Conservation (phyloP, 768 basidiomycete species). For the Leccinum sublutescens region DNA sequence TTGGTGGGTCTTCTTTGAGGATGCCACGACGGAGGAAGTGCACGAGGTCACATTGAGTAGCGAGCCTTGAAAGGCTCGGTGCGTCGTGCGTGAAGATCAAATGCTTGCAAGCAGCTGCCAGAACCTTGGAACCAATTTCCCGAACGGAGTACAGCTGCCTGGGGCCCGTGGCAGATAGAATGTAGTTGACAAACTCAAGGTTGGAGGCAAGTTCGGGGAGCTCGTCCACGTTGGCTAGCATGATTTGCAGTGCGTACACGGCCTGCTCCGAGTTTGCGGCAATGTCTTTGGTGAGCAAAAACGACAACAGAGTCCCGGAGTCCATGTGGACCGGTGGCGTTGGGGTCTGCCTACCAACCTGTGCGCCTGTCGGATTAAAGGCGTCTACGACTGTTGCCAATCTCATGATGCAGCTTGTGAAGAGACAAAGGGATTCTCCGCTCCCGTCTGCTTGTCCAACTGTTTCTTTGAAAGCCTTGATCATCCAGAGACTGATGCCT, state of each 20-base stretch:
- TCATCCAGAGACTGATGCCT: not conserved
- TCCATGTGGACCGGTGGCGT: not conserved
- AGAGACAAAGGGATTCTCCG: not conserved
- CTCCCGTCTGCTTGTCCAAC: not conserved
- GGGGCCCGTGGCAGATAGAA: not conserved
- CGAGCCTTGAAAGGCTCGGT: not conserved
- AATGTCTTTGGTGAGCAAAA: constrained; percentile 1
- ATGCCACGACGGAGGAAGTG: constrained; percentile 3
- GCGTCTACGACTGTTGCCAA: not conserved
- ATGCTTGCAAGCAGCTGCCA: not conserved
- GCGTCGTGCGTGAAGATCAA: not conserved
- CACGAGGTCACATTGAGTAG: not conserved
- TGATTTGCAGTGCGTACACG: constrained; percentile 3
- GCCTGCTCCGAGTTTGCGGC: not conserved
- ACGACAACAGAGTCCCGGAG: not conserved
- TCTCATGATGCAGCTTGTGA: constrained; percentile 2
- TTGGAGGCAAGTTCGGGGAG: not conserved
- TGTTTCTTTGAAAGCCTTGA: not conserved
- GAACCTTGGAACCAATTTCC: constrained; percentile 1
- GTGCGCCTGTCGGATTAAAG: not conserved
- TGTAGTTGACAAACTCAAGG: constrained; percentile 7
- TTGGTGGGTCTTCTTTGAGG: constrained; percentile 2
- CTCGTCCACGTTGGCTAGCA: constrained; percentile 1
- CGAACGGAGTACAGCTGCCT: constrained; percentile 4
- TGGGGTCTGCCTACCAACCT: not conserved